These are phyloP conservation scores for Tuber indicum DNA, from an alignment of 495 filamentous ascomycete species.

Conservation along the genomic window DNA sequence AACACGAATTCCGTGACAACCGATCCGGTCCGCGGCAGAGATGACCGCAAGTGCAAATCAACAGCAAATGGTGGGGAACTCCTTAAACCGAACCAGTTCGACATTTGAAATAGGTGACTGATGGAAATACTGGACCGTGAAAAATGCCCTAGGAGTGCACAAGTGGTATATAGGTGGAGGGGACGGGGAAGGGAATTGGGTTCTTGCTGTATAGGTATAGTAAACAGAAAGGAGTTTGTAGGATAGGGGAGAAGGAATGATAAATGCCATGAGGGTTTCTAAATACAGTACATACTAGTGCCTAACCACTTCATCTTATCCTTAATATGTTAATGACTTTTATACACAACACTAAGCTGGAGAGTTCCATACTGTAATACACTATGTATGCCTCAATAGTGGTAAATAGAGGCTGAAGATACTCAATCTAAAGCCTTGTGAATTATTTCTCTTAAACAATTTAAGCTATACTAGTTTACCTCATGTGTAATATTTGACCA, in stretches of 20 bases:
- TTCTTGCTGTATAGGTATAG: too few relatives aligned
- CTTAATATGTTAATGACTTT: neutral
- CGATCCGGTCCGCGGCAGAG: too few relatives aligned
- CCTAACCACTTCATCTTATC: neutral
- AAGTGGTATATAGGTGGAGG: neutral
- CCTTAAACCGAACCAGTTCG: neutral
- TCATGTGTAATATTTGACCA: neutral
- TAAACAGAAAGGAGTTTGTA: neutral
- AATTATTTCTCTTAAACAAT: neutral
- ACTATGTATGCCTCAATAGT: neutral
- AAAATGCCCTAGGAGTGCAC: neutral
- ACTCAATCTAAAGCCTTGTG: neutral
- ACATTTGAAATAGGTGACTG: neutral
- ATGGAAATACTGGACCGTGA: neutral
- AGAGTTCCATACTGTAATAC: neutral
- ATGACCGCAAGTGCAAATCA: too few relatives aligned
- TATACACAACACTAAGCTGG: neutral
- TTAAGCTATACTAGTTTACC: neutral
- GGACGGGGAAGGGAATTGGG: neutral
- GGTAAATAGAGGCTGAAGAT: neutral
- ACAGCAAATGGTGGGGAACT: neutral
- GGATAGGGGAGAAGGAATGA: neutral
- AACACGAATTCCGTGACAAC: too few relatives aligned
- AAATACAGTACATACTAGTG: neutral
- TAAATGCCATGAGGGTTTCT: neutral